Base-by-base conservation (phyloP, 2,329 filamentous ascomycete genomes). In the Hortaea sp. region DNA sequence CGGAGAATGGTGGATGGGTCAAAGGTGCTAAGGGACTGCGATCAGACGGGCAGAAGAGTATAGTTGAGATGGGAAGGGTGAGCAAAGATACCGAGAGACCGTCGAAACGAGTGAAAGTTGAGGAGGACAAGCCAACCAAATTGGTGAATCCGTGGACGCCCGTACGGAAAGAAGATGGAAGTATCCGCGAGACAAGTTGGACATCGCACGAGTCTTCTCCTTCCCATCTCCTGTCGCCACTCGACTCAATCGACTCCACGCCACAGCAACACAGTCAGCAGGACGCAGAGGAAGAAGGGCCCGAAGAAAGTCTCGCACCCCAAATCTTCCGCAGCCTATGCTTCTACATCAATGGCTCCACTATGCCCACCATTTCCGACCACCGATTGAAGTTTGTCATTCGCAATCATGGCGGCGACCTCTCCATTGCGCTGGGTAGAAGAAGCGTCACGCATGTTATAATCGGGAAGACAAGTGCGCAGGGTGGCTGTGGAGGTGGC, bases 331-430 rank as follows among this genome's bases (percentile, higher is more conserved):
- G 77, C 39, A 78, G 81, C 11, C 74, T 88, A 20, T 81, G 78
- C 43, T 76, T 95, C 57, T 92, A 90, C 67, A 77, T 95, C 65
- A 95, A 95, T 65, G 88, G 88, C 50, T 89, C 85, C 54, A 94
- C 88, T 2, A 76, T 81, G 49, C 88, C 89, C 1, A 66, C 79
- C 27, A 77, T 95, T 51, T 94, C 86, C 10, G 89, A 95, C 64
- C 85, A 94, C 69, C 84, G 79, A 62, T 76, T 95, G 47, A 94
- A 92, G 70, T 81, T 82, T 46, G 65, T 94, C 11, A 75, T 95
- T 34, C 78, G 76, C 5, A 73, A 80, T 47, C 79, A 94, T 60
- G 90, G 89, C 13, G 90, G 80, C 1, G 72, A 68, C 38, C 72
- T 87, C 55, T 82, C 85, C 3, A 75, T 88, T 32, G 74, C 80